Base-by-base conservation (phyloP, 2,329 filamentous ascomycete genomes). In the Hymenoscyphus linearis region DNA sequence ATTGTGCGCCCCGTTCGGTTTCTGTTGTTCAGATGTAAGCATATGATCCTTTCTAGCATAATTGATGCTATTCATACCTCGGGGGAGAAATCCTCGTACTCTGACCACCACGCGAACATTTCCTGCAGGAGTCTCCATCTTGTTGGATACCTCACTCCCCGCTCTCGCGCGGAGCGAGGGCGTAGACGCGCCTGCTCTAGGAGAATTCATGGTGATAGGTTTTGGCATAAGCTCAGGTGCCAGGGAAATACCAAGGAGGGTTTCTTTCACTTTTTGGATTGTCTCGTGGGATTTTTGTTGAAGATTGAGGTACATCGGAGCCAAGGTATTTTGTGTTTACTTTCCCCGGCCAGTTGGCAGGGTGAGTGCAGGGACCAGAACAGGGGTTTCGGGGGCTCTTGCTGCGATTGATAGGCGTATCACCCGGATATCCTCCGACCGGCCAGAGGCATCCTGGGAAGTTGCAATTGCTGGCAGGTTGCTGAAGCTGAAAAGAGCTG, bases 31-130 rank as follows among this genome's bases (percentile, higher is more conserved):
- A 65, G 57, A 5, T 26, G 31, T 58, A 4, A 57, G 26, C 13
- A 31, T 12, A 34, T 13, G 6, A 5, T 34, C 26, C 10, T 1
- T 44, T 10, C 37, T 14, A 4, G 14, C 22, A 9, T 5, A 12
- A 9, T 26, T 22, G 14, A 26, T 52, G 69, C 12, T 31, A 4
- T 40, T 55, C 58, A 53, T 78, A 92, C 90, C 90, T 85, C 90
- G 79, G 55, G 85, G 88, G 62, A 95, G 78, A 77, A 93, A 93
- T 1, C 85, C 89, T 71, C 90, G 81, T 60, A 93, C 90, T 73
- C 90, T 82, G 63, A 95, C 90, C 34, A 93, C 90, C 31, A 95
- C 90, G 69, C 86, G 83, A 62, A 95, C 90, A 75, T 95, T 95
- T 61, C 89, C 89, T 64, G 86, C 88, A 65, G 81, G 73, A 71